phyloP scores from a whole-genome alignment of 352 stramenopile species.

The Globisporangium rhizosaccharum region DNA sequence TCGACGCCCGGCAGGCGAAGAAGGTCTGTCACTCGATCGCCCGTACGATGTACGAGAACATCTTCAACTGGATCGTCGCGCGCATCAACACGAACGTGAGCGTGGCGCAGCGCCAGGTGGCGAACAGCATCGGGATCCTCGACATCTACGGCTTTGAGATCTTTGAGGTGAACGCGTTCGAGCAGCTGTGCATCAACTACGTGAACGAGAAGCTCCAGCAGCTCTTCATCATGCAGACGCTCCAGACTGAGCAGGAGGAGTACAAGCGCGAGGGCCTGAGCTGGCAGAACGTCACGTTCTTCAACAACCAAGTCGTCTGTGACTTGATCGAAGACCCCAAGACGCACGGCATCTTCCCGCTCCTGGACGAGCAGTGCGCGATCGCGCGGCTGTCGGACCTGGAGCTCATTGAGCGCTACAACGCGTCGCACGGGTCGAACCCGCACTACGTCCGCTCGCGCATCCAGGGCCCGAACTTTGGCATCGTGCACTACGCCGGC shows the following conservation, averaged over 20 bases:
- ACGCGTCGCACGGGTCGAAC: conserved; percentile 59
- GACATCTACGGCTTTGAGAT: conserved; percentile 92
- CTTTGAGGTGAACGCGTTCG: conserved; percentile 87
- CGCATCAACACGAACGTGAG: conserved; percentile 84
- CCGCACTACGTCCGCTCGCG: conserved; percentile 72
- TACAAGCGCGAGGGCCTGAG: conserved; percentile 70
- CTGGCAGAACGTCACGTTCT: conserved; percentile 75
- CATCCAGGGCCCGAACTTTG: conserved; percentile 67
- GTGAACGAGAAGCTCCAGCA: conserved; percentile 88
- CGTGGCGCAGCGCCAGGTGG: conserved; percentile 51
- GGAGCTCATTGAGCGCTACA: conserved; percentile 76
- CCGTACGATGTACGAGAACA: conserved; percentile 84
- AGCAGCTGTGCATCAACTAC: conserved; percentile 91
- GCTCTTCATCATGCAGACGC: conserved; percentile 82
- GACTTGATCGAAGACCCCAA: conserved; percentile 86
- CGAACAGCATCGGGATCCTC: conserved; percentile 82
- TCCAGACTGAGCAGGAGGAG: conserved; percentile 75
- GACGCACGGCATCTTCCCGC: conserved; percentile 73
- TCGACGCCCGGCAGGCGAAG: conserved; percentile 67
- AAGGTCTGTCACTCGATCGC: conserved; percentile 85
- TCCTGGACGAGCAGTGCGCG: conserved; percentile 77
- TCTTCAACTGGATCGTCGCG: conserved; percentile 87
- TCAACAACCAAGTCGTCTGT: conserved; percentile 87
- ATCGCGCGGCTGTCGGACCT: conserved; percentile 66
- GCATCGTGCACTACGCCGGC: conserved; percentile 80